Evolutionary conservation across 208 protist genomes (phyloP), one percentile per base, ranked within the genome.

Genomic region (Perkinsela sp.): DNA sequence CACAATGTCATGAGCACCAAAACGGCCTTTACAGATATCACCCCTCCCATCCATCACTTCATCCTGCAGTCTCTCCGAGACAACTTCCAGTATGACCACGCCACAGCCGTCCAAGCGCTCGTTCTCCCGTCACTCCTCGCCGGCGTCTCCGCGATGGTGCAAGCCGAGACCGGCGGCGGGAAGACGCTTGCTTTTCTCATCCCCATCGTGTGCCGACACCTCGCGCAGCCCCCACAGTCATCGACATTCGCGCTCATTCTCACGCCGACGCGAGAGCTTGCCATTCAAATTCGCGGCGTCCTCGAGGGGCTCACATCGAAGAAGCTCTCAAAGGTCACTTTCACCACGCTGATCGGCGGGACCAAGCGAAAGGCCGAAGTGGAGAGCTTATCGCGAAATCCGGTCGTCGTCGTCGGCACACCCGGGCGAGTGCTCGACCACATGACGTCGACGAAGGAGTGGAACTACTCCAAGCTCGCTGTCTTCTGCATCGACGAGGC

Each of bases 101-200:
- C 98, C 70, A 98, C 94, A 0, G 88, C 86, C 57, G 94, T 98
- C 72, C 95, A 97, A 77, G 80, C 82, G 2, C 80, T 81, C 32
- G 86, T 81, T 71, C 87, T 95, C 67, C 90, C 91, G 30, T 81
- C 80, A 29, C 80, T 88, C 0, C 78, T 96, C 31, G 73, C 77
- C 57, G 89, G 90, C 0, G 76, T 80, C 29, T 88, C 94, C 69
- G 70, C 95, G 16, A 80, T 94, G 6, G 92, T 85, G 0, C 86
- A 94, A 81, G 89, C 91, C 2, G 93, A 94, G 77, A 95, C 91
- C 0, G 91, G 92, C 31, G 80, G 80, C 28, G 94, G 95, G 31
- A 97, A 97, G 80, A 98, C 97, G 48, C 75, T 98, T 0, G 94
- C 95, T 0, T 98, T 99, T 80, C 78, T 98, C 16, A 93, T 99